Base-by-base conservation (phyloP, 495 filamentous ascomycete species). In the Neurospora tetraspora region DNA sequence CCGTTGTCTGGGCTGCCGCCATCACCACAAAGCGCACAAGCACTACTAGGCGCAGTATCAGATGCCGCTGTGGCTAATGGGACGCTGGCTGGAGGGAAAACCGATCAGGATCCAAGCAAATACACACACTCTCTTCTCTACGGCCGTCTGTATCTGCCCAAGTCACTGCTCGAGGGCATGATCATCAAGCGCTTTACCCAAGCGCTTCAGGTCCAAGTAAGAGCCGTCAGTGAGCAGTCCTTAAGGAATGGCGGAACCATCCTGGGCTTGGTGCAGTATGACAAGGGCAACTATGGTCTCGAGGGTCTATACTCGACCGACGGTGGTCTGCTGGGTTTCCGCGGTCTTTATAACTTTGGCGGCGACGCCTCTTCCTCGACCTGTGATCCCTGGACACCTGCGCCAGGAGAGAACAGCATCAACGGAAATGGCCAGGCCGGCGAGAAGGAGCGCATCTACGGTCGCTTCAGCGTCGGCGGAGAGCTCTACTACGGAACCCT, bases 221-320 rank as follows among this genome's bases (percentile, higher is more conserved):
- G 90, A 31, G 92, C 92, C 68, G 94, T 96, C 27, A 97, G 93
- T 70, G 92, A 94, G 71, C 85, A 87, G 20, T 83, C 83, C n/a
- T 79, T 95, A 40, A 87, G 90, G 59, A 92, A 92, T 78, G 92
- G 92, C 31, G 93, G 91, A 36, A 92, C 91, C 3, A 79, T 90
- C 70, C 85, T 98, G 40, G 91, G 93, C 0, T 87, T 97, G 71
- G 84, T 95, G 38, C 94, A 97, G 76, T 92, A 94, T 71, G 94
- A 99, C 79, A 87, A 86, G 27, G 94, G 94, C 16, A 94, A 93
- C 75, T 97, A 94, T 82, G 93, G 90, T 76, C 89, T 92, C 7
- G 96, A 99, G 78, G 94, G 94, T 69, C 87, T 99, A 6, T 96
- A 94, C 80, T 96, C 92, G 73, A 95, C 96, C 0, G 95, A 98